A percentile compares a stretch with the other conserved stretches of the same genome.
Conservation (phyloP, 345 rosid species). For the Bruguiera sexangula region DNA sequence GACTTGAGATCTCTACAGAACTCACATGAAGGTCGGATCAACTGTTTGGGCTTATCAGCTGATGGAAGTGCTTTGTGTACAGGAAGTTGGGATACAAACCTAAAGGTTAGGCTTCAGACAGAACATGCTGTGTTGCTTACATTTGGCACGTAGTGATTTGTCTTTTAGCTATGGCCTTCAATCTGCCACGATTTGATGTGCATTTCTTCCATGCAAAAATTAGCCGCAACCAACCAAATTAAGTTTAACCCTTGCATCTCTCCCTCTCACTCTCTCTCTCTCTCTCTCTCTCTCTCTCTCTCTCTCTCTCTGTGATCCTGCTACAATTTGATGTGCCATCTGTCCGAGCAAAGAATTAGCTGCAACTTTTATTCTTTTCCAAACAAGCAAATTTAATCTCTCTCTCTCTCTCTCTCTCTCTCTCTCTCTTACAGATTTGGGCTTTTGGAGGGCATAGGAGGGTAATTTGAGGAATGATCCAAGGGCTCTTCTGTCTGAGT, state of each 20-base stretch:
- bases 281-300: too few species aligned
- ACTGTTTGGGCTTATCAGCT: slow-evolving; percentile 88
- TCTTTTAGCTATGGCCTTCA: neutral
- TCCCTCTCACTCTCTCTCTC: too few species aligned
- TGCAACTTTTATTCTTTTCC: too few species aligned
- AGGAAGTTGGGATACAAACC: slow-evolving; percentile 96
- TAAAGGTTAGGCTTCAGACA: slow-evolving; percentile 58
- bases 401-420: neutral
- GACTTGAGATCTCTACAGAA: slow-evolving; percentile 71
- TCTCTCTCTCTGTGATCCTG: too few species aligned
- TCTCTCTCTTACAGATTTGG: slow-evolving; percentile 59
- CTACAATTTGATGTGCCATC: too few species aligned
- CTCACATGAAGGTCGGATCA: slow-evolving; percentile 70
- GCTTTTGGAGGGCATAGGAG: slow-evolving; percentile 91
- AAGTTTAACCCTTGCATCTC: too few species aligned
- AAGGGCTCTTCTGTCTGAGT: neutral
- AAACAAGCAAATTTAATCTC: too few species aligned
- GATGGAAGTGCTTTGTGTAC: slow-evolving; percentile 99
- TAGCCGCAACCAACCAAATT: neutral
- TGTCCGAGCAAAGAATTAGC: too few species aligned
- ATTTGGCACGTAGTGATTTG: slow-evolving; percentile 2
- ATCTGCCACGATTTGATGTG: neutral
- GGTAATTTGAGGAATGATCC: slow-evolving; percentile 33
- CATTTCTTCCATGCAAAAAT: neutral
- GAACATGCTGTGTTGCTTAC: neutral